Conservation (phyloP, 495 filamentous ascomycete genomes). For the Articulospora tetracladia region DNA sequence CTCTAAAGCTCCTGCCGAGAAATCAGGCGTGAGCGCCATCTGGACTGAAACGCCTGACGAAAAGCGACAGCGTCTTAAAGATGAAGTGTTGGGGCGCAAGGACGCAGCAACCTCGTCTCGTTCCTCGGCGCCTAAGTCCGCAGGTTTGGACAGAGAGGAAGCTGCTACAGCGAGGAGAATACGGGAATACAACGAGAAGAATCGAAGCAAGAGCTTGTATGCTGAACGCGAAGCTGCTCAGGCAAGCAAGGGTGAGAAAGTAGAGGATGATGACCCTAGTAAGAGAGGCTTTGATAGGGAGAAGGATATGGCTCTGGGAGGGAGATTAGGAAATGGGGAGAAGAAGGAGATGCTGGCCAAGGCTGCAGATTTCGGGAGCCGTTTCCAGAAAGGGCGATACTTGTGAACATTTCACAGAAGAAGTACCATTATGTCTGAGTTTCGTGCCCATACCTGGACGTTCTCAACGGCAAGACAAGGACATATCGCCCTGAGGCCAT, state of each 20-base stretch:
- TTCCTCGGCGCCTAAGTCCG: neutral
- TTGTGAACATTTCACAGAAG: no score
- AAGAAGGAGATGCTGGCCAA: slow-evolving; percentile 75
- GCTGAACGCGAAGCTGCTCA: slow-evolving; percentile 52
- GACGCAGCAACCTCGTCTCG: slow-evolving; percentile 28
- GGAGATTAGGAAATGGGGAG: slow-evolving; percentile 68
- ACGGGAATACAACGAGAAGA: slow-evolving; percentile 51
- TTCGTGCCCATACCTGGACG: no score
- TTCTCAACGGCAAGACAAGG: no score
- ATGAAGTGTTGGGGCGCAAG: slow-evolving; percentile 78
- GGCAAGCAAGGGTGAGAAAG: slow-evolving; percentile 23
- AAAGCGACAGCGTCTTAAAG: slow-evolving; percentile 72
- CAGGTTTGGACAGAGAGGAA: slow-evolving; percentile 21
- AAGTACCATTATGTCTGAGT: no score
- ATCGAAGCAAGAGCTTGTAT: slow-evolving; percentile 59
- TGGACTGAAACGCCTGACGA: slow-evolving; percentile 95
- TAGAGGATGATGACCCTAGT: slow-evolving; percentile 86
- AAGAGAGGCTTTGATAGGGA: slow-evolving; percentile 84
- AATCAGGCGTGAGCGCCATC: slow-evolving; percentile 49
- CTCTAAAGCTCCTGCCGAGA: slow-evolving; percentile 39
- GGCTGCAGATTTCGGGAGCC: slow-evolving; percentile 75
- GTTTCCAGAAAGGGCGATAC: slow-evolving; percentile 79
- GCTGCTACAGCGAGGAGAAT: slow-evolving; percentile 49
- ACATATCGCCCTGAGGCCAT: no score
- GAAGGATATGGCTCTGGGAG: slow-evolving; percentile 84